phyloP scores from a whole-genome alignment of 2,329 filamentous ascomycete genomes.

The Pseudopithomyces chartarum region DNA sequence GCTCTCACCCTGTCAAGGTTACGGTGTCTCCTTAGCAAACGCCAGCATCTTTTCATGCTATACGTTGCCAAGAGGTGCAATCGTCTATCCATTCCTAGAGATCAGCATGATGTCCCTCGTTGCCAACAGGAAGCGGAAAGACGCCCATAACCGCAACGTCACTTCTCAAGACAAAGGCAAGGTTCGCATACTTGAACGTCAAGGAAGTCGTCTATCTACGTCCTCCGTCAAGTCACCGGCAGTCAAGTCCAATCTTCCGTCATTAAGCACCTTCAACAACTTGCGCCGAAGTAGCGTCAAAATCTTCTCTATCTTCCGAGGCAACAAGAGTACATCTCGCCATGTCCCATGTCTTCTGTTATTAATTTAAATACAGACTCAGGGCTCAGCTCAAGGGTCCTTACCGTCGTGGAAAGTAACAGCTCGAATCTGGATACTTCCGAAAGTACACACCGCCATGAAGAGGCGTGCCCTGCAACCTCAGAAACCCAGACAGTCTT shows the following conservation, averaged over 20 bases:
- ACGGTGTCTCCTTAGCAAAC: not conserved
- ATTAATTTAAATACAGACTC: constrained; percentile 23
- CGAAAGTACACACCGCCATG: constrained; percentile 18
- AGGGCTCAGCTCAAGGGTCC: constrained; percentile 11
- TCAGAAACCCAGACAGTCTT: constrained; percentile 8
- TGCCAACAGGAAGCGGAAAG: constrained; percentile 38
- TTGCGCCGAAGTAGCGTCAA: constrained; percentile 38
- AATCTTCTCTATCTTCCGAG: constrained; percentile 43
- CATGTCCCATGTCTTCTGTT: not conserved
- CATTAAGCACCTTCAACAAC: constrained; percentile 31
- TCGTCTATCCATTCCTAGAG: not conserved
- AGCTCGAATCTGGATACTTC: constrained; percentile 20
- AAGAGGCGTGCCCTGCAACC: not conserved
- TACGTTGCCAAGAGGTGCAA: not conserved
- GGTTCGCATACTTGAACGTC: constrained; percentile 37
- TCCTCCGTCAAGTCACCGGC: constrained; percentile 19
- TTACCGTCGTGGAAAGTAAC: constrained; percentile 10
- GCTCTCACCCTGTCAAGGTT: not conserved
- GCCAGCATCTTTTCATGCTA: not conserved
- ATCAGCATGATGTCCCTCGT: constrained; percentile 39
- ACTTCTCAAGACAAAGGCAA: constrained; percentile 37
- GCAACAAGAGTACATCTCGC: constrained; percentile 29
- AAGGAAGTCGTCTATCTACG: constrained; percentile 15
- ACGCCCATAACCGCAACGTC: constrained; percentile 22
- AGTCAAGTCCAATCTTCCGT: constrained; percentile 21